Base-by-base conservation (phyloP, 768 basidiomycete species). In the Nidularia sp. region DNA sequence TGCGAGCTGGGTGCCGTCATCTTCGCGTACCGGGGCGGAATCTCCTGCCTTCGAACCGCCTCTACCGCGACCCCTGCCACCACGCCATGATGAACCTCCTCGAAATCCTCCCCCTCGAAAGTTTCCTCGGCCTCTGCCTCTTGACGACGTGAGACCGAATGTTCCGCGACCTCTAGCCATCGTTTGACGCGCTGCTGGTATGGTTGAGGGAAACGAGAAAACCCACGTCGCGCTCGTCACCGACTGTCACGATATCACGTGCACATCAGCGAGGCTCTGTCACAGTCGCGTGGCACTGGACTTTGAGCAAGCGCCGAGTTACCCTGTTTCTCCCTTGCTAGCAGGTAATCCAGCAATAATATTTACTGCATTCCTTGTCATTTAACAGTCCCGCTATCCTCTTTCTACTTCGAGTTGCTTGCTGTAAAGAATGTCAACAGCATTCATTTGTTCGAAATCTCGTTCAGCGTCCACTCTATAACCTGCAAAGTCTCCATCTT, bases 1-100 rank as follows among this genome's bases (percentile, higher is more conserved):
- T 5, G 84, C 89, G 4, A 88, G 79, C 48, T 87, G 85, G 1
- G 90, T 92, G 10, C 93, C 95, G 60, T 98, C 95, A 55, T 96
- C 93, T 65, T 92, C 92, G 56, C 91, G 80, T 63, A 80, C 78
- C 4, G 83, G 83, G 15, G 73, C 78, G 18, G 77, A 69, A 34
- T 83, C 82, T 47, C 70, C 75, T 29, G 64, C 69, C 48, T 65
- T 66, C 43, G 62, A 53, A 47, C 70, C 73, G 51, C 81, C 78
- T 43, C 81, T 72, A 33, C 79, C 76, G 57, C 81, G 67, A 29
- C 83, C 83, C 36, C 82, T 73, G 48, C 81, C 78, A 48, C 84
- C 77, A 34, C 84, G 72, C 73, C 75, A 77, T 7, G 70, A 72
- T 18, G 71, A 64, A 25, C 67, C 71, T 31, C 84, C 76, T 34